Evolutionary conservation across 345 rosid species (phyloP), one percentile per base, ranked within the genome.

Genomic region (Syzygium oleosum): DNA sequence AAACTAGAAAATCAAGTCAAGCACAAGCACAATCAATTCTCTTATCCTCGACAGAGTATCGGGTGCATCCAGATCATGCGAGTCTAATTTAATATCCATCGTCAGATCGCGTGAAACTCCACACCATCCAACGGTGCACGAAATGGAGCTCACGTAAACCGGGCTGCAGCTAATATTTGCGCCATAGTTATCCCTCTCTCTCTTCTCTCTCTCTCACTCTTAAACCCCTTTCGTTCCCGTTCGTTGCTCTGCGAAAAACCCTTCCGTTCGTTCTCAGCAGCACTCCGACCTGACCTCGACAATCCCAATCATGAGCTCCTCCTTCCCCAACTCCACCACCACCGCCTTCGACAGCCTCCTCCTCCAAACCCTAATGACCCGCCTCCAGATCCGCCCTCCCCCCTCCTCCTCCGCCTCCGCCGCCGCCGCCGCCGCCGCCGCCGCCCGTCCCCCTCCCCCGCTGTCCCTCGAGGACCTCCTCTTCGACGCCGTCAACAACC

Each of bases 391-490:
- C 88, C 93, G 93, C 52, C 93, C 95, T 7, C 95, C 94, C 7
- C 43, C 84, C 34, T 46, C 93, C n/a, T n/a, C n/a, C n/a, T n/a
- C n/a, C n/a, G n/a, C n/a, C n/a, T n/a, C n/a, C 52, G 93, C 94
- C 17, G 84, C 58, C 73, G 53, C 89, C 85, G 11, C 91, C 46
- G n/a, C n/a, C 52, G 93, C 94, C 17, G 84, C 58, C 73, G 53
- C 89, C 85, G 11, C 91, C 46, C 90, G 87, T 87, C 91, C 89
- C 79, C 93, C 95, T 27, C 91, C 91, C 93, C 91, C 94, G 46
- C 91, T 87, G 97, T 68, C 99, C 86, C 97, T 98, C 54, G 99
- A 98, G 46, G 97, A 95, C 91, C 92, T 96, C 80, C 95, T 96
- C 87, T 91, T 94, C 88, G 96, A 95, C 88, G 93, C 94, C 43